These are phyloP conservation scores for Acanthamoeba lenticulata DNA, from an alignment of 208 protist genomes.

Conservation along the genomic window DNA sequence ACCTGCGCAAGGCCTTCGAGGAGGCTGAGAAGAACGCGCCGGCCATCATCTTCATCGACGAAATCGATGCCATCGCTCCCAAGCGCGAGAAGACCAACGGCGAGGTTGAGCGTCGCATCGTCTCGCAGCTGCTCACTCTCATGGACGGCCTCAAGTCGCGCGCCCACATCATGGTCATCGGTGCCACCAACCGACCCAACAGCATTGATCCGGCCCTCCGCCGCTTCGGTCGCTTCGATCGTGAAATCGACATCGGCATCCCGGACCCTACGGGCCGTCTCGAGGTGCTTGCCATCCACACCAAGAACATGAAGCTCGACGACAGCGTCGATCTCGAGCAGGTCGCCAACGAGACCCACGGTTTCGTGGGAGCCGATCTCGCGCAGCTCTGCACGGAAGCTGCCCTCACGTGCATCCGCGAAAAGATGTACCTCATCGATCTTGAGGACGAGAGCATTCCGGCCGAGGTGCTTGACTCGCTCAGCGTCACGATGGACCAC, in stretches of 20 bases:
- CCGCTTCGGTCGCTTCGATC: conserved; percentile 99
- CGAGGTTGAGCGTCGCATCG: conserved; percentile 99
- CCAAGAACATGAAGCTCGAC: conserved; percentile 99
- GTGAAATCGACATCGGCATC: conserved; percentile 99
- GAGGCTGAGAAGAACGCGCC: conserved; percentile 99
- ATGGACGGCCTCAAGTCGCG: conserved; percentile 99
- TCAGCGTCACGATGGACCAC: conserved; percentile 99
- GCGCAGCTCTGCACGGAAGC: conserved; percentile 99
- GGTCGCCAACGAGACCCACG: conserved; percentile 93
- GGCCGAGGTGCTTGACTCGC: conserved; percentile 97
- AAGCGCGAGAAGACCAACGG: conserved; percentile 99
- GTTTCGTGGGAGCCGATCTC: conserved; percentile 99
- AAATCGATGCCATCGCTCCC: conserved; percentile 99
- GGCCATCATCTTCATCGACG: conserved; percentile 99
- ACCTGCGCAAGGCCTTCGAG: conserved; percentile 99
- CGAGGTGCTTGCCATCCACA: conserved; percentile 99
- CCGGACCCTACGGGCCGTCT: conserved; percentile 99
- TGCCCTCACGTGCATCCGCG: conserved; percentile 99
- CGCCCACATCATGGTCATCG: conserved; percentile 99
- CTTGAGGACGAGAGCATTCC: conserved; percentile 99
- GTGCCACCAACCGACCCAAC: conserved; percentile 99
- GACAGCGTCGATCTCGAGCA: conserved; percentile 98
- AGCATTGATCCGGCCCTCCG: conserved; percentile 99
- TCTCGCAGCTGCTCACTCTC: conserved; percentile 99
- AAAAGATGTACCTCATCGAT: conserved; percentile 99